These are phyloP conservation scores for Flammula alnicola DNA, from an alignment of 1,284 basidiomycete genomes.

Conservation along the genomic window DNA sequence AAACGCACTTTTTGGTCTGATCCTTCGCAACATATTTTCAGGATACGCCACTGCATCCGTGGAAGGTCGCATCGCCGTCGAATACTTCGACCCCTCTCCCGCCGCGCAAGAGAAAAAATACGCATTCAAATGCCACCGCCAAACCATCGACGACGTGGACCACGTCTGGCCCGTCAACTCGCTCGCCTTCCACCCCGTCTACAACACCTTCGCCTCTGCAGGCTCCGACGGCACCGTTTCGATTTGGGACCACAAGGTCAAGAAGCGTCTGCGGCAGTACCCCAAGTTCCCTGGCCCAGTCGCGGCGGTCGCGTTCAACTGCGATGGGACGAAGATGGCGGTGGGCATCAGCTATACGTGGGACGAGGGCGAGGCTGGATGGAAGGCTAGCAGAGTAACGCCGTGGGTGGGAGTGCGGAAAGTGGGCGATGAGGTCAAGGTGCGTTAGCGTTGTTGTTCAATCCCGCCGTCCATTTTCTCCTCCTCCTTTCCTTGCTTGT, in stretches of 20 bases:
- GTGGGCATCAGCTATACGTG: constrained; percentile 86
- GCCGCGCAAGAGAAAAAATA: constrained; percentile 90
- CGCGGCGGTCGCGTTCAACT: constrained; percentile 66
- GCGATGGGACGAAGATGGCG: constrained; percentile 82
- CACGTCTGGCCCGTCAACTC: constrained; percentile 98
- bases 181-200: constrained; percentile 91
- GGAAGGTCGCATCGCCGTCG: constrained; percentile 96
- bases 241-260: constrained; percentile 96
- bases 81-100: constrained; percentile 89
- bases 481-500: no score
- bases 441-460: no score
- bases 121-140: constrained; percentile 97
- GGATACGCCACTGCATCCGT: constrained; percentile 95
- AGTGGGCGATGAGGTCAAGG: constrained; percentile 64
- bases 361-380: constrained; percentile 82
- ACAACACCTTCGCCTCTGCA: constrained; percentile 90
- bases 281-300: constrained; percentile 74
- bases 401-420: constrained; percentile 52
- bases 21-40: constrained; percentile 36
- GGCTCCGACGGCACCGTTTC: constrained; percentile 92
- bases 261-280: constrained; percentile 92
- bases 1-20: not conserved
- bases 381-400: constrained; percentile 47
- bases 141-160: constrained; percentile 90
- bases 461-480: no score